Percentiles rank a stretch among this genome's conserved stretches.
These are phyloP conservation scores for Sporisorium exsertum DNA, from an alignment of 1,284 basidiomycete species.

Conservation along the genomic window DNA sequence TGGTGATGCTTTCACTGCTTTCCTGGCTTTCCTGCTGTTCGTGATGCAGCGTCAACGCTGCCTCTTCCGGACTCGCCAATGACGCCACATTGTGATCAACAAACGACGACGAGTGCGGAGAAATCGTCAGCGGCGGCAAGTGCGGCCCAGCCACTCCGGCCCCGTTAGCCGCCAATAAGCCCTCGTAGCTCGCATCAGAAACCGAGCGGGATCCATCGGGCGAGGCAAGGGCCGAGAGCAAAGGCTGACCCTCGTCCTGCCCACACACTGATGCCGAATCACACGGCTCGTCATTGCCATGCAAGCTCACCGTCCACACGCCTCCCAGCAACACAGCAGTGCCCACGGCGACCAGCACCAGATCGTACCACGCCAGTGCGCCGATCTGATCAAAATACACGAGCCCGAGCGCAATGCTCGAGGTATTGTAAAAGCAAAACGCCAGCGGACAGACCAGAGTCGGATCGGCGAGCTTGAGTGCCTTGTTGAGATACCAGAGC, in stretches of 20 bases:
- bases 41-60: conserved; percentile 21
- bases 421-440: conserved; percentile 95
- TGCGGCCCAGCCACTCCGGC: conserved; percentile 57
- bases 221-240: conserved; percentile 19
- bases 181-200: conserved; percentile 26
- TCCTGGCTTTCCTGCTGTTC: conserved; percentile 2
- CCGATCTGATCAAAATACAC: conserved; percentile 92
- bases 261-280: conserved; percentile 18
- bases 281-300: conserved; percentile 34
- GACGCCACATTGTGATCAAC: conserved; percentile 34
- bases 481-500: conserved; percentile 93
- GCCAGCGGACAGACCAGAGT: conserved; percentile 92
- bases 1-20: conserved; percentile 6
- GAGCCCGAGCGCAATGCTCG: conserved; percentile 75
- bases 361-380: conserved; percentile 77
- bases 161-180: conserved; percentile 43
- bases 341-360: conserved; percentile 81
- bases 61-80: conserved; percentile 31
- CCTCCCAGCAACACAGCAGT: conserved; percentile 84
- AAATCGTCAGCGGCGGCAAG: conserved; percentile 37
- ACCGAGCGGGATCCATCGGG: conserved; percentile 8
- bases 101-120: conserved; percentile 28
- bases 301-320: conserved; percentile 83
- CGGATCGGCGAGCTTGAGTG: conserved; percentile 78
- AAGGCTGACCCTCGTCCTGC: conserved; percentile 20